Evolutionary conservation across 2,329 filamentous ascomycete species (phyloP).

Genomic region (Coleophoma crateriformis): DNA sequence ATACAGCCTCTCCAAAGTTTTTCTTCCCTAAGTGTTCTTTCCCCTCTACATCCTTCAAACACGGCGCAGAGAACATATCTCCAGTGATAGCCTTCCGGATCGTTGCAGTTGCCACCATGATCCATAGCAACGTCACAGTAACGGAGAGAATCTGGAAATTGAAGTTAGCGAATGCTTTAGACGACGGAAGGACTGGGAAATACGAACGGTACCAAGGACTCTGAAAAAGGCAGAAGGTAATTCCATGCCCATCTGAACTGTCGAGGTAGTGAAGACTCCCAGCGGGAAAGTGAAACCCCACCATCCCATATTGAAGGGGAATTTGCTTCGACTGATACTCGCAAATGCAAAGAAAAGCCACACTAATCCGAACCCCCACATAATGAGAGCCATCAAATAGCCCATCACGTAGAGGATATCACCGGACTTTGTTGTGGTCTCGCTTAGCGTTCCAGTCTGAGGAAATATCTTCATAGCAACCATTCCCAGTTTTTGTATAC

Average conservation of each 20-base stretch:
- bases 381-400: no score
- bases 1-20: no score
- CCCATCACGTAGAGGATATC: constrained; percentile 46
- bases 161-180: background rate
- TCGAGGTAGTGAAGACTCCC: constrained; percentile 42
- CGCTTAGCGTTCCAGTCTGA: constrained; percentile 15
- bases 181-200: background rate
- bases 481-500: constrained; percentile 19
- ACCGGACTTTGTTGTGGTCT: constrained; percentile 52
- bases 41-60: constrained; percentile 24
- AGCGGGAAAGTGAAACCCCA: no score
- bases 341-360: no score
- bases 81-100: constrained; percentile 39
- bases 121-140: constrained; percentile 47
- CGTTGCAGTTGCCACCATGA: constrained; percentile 44
- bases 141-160: constrained; percentile 37
- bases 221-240: constrained; percentile 50
- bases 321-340: no score
- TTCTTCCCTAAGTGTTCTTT: no score
- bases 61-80: constrained; percentile 46
- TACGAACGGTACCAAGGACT: constrained; percentile 45
- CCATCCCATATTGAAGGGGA: no score
- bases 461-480: constrained; percentile 8
- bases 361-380: no score
- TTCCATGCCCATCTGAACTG: constrained; percentile 40